Base-by-base conservation (phyloP, 371 early-diverging fungal genomes). In the Mucor piriformis region DNA sequence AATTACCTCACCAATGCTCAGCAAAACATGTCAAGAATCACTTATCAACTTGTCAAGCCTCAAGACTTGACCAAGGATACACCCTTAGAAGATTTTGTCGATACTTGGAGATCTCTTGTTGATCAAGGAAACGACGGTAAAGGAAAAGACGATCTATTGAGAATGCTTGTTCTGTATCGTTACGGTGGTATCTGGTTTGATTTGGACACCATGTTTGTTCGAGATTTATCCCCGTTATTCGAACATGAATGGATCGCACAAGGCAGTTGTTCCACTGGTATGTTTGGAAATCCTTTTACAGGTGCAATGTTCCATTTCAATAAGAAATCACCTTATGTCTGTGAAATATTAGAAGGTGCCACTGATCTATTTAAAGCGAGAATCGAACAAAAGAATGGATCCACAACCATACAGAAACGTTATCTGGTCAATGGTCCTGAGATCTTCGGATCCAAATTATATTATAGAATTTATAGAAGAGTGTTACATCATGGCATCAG, bases 171-270 rank as follows among this genome's bases (percentile, higher is more conserved):
- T 3, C 68, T 83, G 2, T 73, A 74, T 43, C 61, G 66, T 8
- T 64, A 75, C 50, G 83, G 83, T 27, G 83, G 83, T 42, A 50
- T 80, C 8, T 83, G 80, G 80, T 83, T 83, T 57, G 79, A 80
- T 50, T 35, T 75, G 25, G 62, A 70, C 27, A 72, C 75, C 0
- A 43, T 83, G 35, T 73, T 83, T 56, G 67, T 78, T 7, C 64
- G 80, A 20, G 81, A 83, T 43, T 27, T 83, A 46, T 50, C 69
- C 0, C 80, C 81, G 0, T 51, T 76, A 3, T 59, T 70, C 20
- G 73, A 76, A 54, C 71, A 72, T 47, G 76, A 76, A 57, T 76
- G 76, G 76, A 69, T 76, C 6, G 62, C 66, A 6, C 76, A 76
- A 59, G 70, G 73, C 43, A 64, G 66, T 46, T 76, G 76, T 24